Evolutionary conservation across 306 rosid genomes (phyloP).

Genomic region (Malus orientalis): DNA sequence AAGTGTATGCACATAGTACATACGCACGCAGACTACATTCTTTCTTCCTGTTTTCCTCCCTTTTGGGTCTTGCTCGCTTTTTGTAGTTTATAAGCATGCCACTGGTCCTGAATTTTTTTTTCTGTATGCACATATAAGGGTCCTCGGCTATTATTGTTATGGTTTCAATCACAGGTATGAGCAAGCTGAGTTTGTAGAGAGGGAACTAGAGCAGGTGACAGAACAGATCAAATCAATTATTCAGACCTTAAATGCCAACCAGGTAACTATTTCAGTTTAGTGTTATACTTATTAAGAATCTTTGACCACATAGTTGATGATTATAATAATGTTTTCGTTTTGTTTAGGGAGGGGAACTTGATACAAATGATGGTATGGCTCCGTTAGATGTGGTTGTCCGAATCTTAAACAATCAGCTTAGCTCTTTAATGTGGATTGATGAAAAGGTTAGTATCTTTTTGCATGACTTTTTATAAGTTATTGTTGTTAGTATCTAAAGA

Average conservation of each 20-base stretch:
- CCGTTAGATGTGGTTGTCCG: conserved; percentile 87
- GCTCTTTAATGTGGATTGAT: conserved; percentile 94
- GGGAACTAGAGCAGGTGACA: conserved; percentile 92
- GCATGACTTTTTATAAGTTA: not conserved
- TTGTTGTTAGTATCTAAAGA: not conserved
- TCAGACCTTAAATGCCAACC: conserved; percentile 79
- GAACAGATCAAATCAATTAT: conserved; percentile 86
- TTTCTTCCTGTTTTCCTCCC: not conserved
- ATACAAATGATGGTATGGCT: conserved; percentile 54
- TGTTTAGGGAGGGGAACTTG: conserved; percentile 84
- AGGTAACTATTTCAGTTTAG: conserved; percentile 39
- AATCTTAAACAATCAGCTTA: conserved; percentile 85
- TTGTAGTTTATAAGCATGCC: not conserved
- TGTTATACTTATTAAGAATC: not conserved
- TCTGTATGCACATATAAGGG: not conserved
- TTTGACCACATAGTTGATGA: not conserved
- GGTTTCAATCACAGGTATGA: conserved; percentile 57
- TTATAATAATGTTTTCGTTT: conserved; percentile 12
- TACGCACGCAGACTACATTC: not conserved
- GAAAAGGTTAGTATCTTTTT: conserved; percentile 67
- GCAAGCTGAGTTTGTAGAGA: conserved; percentile 83
- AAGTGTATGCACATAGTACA: not conserved
- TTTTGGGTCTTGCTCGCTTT: not conserved
- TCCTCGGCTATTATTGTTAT: not conserved
- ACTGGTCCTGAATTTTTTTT: not conserved